Conservation (phyloP, 495 filamentous ascomycete genomes). For the Alectoria sarmentosa region DNA sequence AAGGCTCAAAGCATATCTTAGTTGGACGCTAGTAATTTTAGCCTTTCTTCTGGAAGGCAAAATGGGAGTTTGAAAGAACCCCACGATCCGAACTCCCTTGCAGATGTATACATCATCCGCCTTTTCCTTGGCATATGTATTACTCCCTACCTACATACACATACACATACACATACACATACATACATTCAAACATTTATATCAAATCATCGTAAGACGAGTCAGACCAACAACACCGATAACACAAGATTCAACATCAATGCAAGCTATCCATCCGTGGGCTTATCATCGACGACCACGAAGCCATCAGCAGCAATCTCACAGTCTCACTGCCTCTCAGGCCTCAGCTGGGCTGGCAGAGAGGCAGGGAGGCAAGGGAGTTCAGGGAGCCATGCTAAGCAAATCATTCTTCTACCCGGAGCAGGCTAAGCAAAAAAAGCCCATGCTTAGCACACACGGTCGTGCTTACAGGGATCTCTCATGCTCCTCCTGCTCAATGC, state of each 20-base stretch:
- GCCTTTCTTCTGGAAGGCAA: slow-evolving; percentile 1
- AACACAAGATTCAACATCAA: no score
- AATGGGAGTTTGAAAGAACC: no score
- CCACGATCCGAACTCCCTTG: not conserved
- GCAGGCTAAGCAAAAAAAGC: not conserved
- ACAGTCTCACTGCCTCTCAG: not conserved
- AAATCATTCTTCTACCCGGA: not conserved
- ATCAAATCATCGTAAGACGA: no score
- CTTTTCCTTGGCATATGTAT: no score
- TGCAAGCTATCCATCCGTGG: not conserved
- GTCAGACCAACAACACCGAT: no score
- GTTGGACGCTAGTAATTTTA: not conserved
- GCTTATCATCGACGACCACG: not conserved
- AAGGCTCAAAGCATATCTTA: not conserved
- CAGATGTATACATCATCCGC: no score
- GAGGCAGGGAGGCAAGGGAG: not conserved
- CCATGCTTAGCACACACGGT: slow-evolving; percentile 1
- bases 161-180: no score
- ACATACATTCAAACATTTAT: no score
- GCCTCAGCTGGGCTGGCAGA: not conserved
- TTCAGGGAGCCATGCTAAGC: not conserved
- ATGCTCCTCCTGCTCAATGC: not conserved
- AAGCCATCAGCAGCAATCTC: not conserved
- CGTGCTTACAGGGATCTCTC: not conserved
- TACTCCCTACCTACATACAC: no score